These are phyloP conservation scores for Periconia macrospinosa DNA, from an alignment of 2,329 filamentous ascomycete species.

Conservation along the genomic window DNA sequence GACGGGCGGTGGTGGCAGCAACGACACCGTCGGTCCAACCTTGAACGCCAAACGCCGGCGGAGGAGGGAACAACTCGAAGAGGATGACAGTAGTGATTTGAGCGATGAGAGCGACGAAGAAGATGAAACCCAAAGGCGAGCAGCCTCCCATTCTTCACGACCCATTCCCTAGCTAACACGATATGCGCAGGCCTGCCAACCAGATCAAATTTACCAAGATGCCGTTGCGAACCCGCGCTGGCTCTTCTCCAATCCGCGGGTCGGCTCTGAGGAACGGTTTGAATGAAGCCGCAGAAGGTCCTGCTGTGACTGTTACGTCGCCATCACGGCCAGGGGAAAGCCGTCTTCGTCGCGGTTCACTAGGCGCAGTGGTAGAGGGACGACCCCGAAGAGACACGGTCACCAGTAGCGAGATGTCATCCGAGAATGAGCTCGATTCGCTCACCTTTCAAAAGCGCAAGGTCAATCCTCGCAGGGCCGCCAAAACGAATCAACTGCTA, in stretches of 20 bases:
- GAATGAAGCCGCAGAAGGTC: conserved; percentile 51
- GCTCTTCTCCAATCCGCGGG: conserved; percentile 74
- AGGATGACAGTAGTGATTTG: conserved; percentile 82
- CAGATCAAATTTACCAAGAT: conserved; percentile 97
- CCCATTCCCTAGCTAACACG: neutral
- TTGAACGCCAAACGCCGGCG: conserved; percentile 66
- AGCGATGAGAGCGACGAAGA: conserved; percentile 85
- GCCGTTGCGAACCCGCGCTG: conserved; percentile 82
- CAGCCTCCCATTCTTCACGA: neutral
- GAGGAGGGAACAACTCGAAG: conserved; percentile 74
- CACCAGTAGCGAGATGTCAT: conserved; percentile 81
- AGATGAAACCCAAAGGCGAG: conserved; percentile 41
- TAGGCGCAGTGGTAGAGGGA: conserved; percentile 68
- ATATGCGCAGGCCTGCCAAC: conserved; percentile 64
- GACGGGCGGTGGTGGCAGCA: conserved; percentile 64
- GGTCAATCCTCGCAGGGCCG: conserved; percentile 62
- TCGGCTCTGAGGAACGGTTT: conserved; percentile 59
- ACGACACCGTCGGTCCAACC: conserved; percentile 69
- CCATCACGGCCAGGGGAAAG: conserved; percentile 53
- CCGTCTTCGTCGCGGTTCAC: conserved; percentile 65
- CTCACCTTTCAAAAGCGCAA: conserved; percentile 66
- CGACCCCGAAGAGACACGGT: conserved; percentile 73
- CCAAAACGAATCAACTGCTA: conserved; percentile 56
- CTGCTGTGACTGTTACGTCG: conserved; percentile 58
- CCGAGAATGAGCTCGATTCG: conserved; percentile 76